phyloP scores from a whole-genome alignment of 83 land plant species.

The Thuja plicata region DNA sequence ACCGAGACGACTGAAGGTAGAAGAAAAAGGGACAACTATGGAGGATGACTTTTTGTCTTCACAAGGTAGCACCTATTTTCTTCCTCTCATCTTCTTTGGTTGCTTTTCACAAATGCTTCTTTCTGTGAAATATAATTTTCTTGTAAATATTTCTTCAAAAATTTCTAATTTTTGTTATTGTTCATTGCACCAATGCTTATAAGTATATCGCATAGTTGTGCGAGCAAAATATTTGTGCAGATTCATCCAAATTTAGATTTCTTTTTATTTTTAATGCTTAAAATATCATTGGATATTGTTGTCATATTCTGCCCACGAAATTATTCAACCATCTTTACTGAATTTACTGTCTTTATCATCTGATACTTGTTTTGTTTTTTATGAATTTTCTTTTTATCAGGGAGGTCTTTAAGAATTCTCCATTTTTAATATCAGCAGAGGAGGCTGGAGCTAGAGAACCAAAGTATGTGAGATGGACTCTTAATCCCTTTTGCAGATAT shows the following conservation, averaged over 20 bases:
- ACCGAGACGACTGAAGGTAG: too few relatives aligned
- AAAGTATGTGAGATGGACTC: slow-evolving; percentile 20
- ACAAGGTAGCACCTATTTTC: too few relatives aligned
- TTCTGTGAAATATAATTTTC: neutral
- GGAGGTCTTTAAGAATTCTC: slow-evolving; percentile 87
- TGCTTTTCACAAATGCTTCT: too few relatives aligned
- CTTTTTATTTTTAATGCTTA: neutral
- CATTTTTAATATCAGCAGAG: slow-evolving; percentile 91
- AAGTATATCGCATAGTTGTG: neutral
- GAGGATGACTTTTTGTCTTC: too few relatives aligned
- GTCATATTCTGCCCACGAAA: neutral
- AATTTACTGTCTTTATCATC: neutral
- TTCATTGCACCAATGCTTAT: neutral
- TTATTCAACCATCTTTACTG: neutral
- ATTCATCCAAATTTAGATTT: neutral
- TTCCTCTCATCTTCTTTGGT: too few relatives aligned
- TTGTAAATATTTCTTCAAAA: neutral
- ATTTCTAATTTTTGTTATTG: neutral
- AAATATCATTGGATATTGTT: neutral
- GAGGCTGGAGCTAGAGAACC: slow-evolving; percentile 71
- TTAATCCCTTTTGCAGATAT: neutral
- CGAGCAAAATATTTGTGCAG: neutral
- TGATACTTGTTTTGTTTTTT: neutral
- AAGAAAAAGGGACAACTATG: too few relatives aligned
- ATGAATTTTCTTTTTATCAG: slow-evolving; percentile 38